A percentile compares a stretch with the other conserved stretches of the same genome.
These are phyloP conservation scores for Hawksworthiomyces lignivorus DNA, from an alignment of 2,329 filamentous ascomycete species.

Conservation along the genomic window DNA sequence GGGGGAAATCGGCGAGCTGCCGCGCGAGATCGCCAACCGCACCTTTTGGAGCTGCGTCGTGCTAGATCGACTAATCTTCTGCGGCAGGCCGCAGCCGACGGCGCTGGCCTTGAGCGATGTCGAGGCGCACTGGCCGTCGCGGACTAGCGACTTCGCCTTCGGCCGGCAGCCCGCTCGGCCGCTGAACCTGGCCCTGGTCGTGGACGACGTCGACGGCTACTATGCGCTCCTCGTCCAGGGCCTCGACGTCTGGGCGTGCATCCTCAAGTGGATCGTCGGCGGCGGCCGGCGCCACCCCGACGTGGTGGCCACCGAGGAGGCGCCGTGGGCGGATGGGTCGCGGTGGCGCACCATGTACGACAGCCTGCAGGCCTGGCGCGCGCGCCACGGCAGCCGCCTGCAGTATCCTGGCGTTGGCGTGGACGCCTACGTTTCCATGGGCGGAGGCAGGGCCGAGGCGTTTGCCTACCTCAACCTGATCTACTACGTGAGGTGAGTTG, in stretches of 20 bases:
- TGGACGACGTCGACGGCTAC: slow-evolving; percentile 15
- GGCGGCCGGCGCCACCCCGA: slow-evolving; percentile 32
- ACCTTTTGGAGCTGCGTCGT: slow-evolving; percentile 40
- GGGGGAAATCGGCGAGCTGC: too few relatives aligned
- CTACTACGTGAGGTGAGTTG: slow-evolving; percentile 33
- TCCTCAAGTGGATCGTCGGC: slow-evolving; percentile 34
- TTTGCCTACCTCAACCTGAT: slow-evolving; percentile 36
- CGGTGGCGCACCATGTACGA: slow-evolving; percentile 25
- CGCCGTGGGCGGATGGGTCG: slow-evolving; percentile 30
- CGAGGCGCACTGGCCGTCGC: slow-evolving; percentile 13
- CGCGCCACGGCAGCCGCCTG: slow-evolving; percentile 25
- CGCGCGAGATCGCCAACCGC: too few relatives aligned
- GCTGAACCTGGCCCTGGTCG: background rate
- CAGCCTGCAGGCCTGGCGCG: slow-evolving; percentile 28
- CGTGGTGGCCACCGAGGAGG: slow-evolving; percentile 30
- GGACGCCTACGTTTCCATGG: slow-evolving; percentile 30
- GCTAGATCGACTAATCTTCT: slow-evolving; percentile 36
- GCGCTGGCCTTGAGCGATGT: slow-evolving; percentile 13
- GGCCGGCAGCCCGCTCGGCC: slow-evolving; percentile 16
- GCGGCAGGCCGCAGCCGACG: slow-evolving; percentile 27
- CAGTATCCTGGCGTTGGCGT: slow-evolving; percentile 30
- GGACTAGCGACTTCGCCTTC: slow-evolving; percentile 29
- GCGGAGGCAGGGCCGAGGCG: slow-evolving; percentile 31
- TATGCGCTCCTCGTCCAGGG: slow-evolving; percentile 29
- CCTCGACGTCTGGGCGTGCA: slow-evolving; percentile 34